A percentile compares a stretch with the other conserved stretches of the same genome.
These are phyloP conservation scores for Beauveria caledonica DNA, from an alignment of 2,329 filamentous ascomycete genomes.

Conservation along the genomic window DNA sequence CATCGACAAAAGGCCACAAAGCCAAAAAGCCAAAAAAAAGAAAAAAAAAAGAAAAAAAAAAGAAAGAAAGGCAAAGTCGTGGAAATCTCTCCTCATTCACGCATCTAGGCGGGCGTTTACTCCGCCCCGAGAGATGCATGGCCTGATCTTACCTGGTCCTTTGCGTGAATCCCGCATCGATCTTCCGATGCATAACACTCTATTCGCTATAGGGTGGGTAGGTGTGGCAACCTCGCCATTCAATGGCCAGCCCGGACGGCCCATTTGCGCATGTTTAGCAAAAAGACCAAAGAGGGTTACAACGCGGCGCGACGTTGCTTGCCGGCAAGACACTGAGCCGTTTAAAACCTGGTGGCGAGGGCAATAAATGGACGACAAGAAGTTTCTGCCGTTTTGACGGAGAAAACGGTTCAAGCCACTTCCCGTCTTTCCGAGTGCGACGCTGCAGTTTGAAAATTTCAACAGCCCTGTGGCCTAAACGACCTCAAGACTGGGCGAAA, in stretches of 20 bases:
- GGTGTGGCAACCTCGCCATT: background rate
- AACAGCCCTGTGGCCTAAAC: no score
- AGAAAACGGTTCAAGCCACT: background rate
- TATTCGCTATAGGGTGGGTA: background rate
- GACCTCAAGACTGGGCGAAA: no score
- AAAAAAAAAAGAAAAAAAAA: background rate
- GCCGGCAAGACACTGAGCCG: no score
- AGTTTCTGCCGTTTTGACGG: no score
- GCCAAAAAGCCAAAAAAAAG: background rate
- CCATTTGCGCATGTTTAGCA: no score
- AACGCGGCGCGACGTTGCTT: no score
- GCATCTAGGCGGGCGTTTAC: background rate
- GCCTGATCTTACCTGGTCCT: slow-evolving; percentile 3
- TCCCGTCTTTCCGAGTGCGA: slow-evolving; percentile 1
- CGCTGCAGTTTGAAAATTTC: background rate
- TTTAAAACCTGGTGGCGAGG: no score
- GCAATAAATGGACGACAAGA: no score
- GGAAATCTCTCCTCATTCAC: background rate
- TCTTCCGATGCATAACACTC: slow-evolving; percentile 8
- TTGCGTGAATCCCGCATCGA: slow-evolving; percentile 6
- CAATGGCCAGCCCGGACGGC: no score
- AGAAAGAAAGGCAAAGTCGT: background rate
- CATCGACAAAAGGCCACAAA: background rate
- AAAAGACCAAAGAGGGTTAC: no score
- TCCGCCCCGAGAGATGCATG: slow-evolving; percentile 5